Conservation (phyloP, 108 stramenopile genomes). For the Bacterosira constricta region DNA sequence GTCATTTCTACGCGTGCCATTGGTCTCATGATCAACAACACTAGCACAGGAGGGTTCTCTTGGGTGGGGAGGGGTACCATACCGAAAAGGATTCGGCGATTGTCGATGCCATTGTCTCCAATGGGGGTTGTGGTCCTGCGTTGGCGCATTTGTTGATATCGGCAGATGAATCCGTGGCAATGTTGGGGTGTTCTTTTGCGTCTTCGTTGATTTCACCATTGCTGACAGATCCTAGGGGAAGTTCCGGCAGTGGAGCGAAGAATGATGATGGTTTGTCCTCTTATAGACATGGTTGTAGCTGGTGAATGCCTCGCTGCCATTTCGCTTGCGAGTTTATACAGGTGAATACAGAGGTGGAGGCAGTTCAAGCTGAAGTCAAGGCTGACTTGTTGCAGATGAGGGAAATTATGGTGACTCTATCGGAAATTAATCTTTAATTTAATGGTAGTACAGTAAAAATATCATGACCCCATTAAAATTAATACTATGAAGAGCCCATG, state of each 20-base stretch:
- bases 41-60: constrained; percentile 55
- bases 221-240: constrained; percentile 54
- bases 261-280: constrained; percentile 41
- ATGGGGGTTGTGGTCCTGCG: constrained; percentile 70
- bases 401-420: constrained; percentile 61
- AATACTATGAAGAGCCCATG: too few relatives aligned
- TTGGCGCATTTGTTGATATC: constrained; percentile 76
- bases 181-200: constrained; percentile 74
- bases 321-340: constrained; percentile 49
- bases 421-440: too few relatives aligned
- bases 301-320: constrained; percentile 39
- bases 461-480: too few relatives aligned
- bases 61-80: constrained; percentile 26
- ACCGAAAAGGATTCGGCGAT: constrained; percentile 65
- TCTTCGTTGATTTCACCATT: constrained; percentile 68
- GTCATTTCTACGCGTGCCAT: constrained; percentile 69
- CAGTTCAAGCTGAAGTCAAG: constrained; percentile 62
- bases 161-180: constrained; percentile 75
- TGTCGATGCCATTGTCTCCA: constrained; percentile 69
- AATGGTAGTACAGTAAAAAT: too few relatives aligned
- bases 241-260: not conserved
- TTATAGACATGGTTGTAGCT: constrained; percentile 54
- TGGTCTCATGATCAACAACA: constrained; percentile 38
- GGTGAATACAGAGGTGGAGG: constrained; percentile 64
- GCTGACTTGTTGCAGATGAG: constrained; percentile 65